phyloP scores from a whole-genome alignment of 2,329 filamentous ascomycete genomes.

The Fusarium papillatum region DNA sequence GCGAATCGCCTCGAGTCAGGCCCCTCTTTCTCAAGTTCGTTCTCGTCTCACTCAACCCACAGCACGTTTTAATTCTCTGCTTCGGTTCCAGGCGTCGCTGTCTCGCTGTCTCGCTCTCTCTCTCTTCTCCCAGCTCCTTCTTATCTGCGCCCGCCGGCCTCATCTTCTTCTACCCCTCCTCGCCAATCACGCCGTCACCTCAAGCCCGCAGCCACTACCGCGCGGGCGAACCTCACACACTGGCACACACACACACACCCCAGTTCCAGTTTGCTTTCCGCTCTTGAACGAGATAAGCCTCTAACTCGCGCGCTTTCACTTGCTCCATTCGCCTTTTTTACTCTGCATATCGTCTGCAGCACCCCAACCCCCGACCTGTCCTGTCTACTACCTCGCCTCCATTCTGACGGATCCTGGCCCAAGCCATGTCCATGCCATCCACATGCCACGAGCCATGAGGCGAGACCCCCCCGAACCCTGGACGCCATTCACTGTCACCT shows the following conservation, averaged over 20 bases:
- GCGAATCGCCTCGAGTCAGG: background rate
- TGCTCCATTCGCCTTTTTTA: background rate
- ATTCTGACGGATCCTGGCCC: conserved; percentile 32
- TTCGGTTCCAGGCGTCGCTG: background rate
- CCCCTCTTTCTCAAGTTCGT: background rate
- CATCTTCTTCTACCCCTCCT: conserved; percentile 6
- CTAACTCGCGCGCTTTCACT: background rate
- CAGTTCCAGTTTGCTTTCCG: conserved; percentile 23
- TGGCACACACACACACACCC: background rate
- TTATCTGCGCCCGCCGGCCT: conserved; percentile 33
- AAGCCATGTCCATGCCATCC: conserved; percentile 36
- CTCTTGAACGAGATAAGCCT: conserved; percentile 34
- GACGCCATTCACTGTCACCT: conserved; percentile 31
- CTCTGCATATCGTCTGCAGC: background rate
- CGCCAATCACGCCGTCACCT: conserved; percentile 36
- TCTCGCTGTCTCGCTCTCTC: background rate
- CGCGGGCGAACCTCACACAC: conserved; percentile 18
- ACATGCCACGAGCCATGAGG: conserved; percentile 41
- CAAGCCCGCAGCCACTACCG: conserved; percentile 30
- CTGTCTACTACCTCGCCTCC: conserved; percentile 16
- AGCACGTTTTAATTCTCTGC: background rate
- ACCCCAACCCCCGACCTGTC: background rate
- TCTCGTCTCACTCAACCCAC: conserved; percentile 6
- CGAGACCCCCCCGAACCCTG: conserved; percentile 28
- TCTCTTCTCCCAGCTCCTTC: background rate